Evolutionary conservation across 768 basidiomycete genomes (phyloP).

Genomic region (Serendipita sp.): DNA sequence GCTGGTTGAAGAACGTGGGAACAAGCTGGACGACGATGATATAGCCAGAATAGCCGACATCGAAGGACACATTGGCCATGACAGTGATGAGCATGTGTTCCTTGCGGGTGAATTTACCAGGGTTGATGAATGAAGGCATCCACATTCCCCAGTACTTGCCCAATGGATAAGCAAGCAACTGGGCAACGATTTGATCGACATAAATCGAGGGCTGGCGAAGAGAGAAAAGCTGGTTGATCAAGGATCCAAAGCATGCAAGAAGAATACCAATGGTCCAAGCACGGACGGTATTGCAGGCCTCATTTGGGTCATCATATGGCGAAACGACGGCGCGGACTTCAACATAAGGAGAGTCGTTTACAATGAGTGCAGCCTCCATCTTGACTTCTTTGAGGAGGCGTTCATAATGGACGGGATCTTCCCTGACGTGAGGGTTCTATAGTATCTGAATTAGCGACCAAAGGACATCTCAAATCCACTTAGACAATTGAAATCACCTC

Average conservation of each 20-base stretch:
- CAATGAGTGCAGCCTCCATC: slow-evolving; percentile 18
- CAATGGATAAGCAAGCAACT: slow-evolving; percentile 15
- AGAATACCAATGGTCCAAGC: slow-evolving; percentile 11
- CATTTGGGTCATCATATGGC: slow-evolving; percentile 9
- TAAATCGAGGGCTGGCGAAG: slow-evolving; percentile 9
- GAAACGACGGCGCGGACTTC: slow-evolving; percentile 14
- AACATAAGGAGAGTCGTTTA: slow-evolving; percentile 12
- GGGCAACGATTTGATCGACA: slow-evolving; percentile 14
- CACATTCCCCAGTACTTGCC: neutral
- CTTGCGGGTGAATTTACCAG: slow-evolving; percentile 17
- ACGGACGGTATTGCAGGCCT: slow-evolving; percentile 11
- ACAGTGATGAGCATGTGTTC: slow-evolving; percentile 18
- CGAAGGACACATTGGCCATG: slow-evolving; percentile 19
- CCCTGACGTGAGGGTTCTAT: slow-evolving; percentile 5
- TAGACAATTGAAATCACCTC: neutral
- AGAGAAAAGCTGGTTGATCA: slow-evolving; percentile 20
- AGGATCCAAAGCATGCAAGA: slow-evolving; percentile 9
- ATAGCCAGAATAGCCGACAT: slow-evolving; percentile 16
- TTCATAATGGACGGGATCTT: slow-evolving; percentile 11
- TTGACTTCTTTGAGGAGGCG: slow-evolving; percentile 16
- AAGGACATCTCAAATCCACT: neutral
- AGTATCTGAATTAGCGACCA: neutral
- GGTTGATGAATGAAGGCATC: slow-evolving; percentile 12
- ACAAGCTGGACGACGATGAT: slow-evolving; percentile 14
- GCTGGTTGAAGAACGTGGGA: slow-evolving; percentile 16